Evolutionary conservation across 2,329 filamentous ascomycete species (phyloP).

Genomic region (Aureobasidium melanogenum): DNA sequence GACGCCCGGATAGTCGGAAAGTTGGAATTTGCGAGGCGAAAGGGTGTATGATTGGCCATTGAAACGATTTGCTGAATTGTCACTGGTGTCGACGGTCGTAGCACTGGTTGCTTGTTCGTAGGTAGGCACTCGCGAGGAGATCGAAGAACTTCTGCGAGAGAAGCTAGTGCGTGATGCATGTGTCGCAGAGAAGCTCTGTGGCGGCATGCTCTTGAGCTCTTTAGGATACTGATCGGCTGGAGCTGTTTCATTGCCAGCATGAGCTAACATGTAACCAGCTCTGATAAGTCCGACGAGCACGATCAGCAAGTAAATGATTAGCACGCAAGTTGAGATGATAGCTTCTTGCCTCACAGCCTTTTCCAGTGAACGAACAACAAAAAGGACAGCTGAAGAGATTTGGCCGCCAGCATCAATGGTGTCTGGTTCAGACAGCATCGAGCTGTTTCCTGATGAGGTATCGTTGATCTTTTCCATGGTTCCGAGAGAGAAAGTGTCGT

Average conservation of each 20-base stretch:
- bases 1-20: slow-evolving; percentile 27
- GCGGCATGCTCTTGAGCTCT: slow-evolving; percentile 7
- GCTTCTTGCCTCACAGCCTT: slow-evolving; percentile 65
- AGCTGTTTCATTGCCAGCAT: slow-evolving; percentile 30
- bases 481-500: slow-evolving; percentile 76
- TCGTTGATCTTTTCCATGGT: slow-evolving; percentile 48
- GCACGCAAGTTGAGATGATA: slow-evolving; percentile 65
- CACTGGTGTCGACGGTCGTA: slow-evolving; percentile 21
- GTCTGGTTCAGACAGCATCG: slow-evolving; percentile 66
- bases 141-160: slow-evolving; percentile 5
- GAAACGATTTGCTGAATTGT: slow-evolving; percentile 33
- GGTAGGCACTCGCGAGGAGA: slow-evolving; percentile 24
- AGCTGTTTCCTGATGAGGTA: slow-evolving; percentile 46
- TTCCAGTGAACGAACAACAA: slow-evolving; percentile 59
- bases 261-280: slow-evolving; percentile 52
- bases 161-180: slow-evolving; percentile 4
- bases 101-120: slow-evolving; percentile 30
- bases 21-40: slow-evolving; percentile 35
- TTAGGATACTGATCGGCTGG: slow-evolving; percentile 15
- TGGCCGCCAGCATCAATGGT: slow-evolving; percentile 67
- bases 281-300: slow-evolving; percentile 65
- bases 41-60: slow-evolving; percentile 38
- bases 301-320: slow-evolving; percentile 70
- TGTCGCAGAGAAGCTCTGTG: slow-evolving; percentile 9
- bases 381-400: slow-evolving; percentile 65